Evolutionary conservation across 2,329 filamentous ascomycete genomes (phyloP).

Genomic region (Epichloe brachyelytri): DNA sequence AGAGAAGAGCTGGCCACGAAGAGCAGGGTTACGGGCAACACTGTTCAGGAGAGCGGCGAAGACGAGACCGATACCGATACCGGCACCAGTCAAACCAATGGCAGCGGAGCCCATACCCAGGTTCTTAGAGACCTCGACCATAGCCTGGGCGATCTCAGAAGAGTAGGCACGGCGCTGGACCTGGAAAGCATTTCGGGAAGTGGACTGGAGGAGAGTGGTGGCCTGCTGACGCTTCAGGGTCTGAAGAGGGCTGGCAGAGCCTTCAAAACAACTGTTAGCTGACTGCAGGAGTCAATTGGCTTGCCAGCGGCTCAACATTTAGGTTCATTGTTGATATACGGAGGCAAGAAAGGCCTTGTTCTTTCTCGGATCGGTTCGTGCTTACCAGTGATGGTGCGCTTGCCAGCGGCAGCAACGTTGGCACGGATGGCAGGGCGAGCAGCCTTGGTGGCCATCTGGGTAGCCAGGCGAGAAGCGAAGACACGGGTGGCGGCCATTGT

Average conservation of each 20-base stretch:
- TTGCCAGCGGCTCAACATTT: conserved; percentile 13
- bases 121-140: conserved; percentile 87
- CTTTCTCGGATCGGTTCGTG: conserved; percentile 10
- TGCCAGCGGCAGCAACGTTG: conserved; percentile 51
- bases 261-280: conserved; percentile 25
- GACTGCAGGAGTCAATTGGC: conserved; percentile 21
- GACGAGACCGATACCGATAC: conserved; percentile 92
- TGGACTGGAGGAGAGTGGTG: conserved; percentile 52
- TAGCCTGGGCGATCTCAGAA: conserved; percentile 76
- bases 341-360: conserved; percentile 18
- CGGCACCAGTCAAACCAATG: conserved; percentile 83
- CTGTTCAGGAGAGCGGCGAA: conserved; percentile 81
- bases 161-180: conserved; percentile 64
- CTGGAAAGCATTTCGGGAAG: conserved; percentile 52
- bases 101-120: conserved; percentile 79
- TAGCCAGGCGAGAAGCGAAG: conserved; percentile 65
- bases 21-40: conserved; percentile 87
- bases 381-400: conserved; percentile 67
- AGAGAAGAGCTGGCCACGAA: conserved; percentile 90
- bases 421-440: conserved; percentile 62
- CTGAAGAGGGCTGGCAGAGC: conserved; percentile 53
- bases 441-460: conserved; percentile 65
- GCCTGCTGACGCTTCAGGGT: conserved; percentile 63
- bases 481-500: conserved; percentile 73
- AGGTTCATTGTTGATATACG: conserved; percentile 6